Conservation (phyloP, 2,329 filamentous ascomycete genomes). For the Sporothrix phasma region DNA sequence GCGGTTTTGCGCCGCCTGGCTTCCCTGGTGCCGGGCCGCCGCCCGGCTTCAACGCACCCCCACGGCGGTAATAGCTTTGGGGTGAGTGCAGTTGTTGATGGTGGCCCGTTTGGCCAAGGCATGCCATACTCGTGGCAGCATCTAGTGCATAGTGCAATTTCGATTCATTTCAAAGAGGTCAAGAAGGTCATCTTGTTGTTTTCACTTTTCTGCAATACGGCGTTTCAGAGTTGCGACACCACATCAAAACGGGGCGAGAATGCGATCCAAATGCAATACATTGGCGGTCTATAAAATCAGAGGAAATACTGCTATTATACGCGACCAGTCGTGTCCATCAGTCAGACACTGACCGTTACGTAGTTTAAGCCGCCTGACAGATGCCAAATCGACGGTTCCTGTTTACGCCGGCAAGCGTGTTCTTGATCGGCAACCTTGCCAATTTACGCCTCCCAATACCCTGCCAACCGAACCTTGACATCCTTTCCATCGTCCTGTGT, state of each 20-base stretch:
- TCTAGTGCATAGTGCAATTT: not conserved
- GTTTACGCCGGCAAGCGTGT: no score
- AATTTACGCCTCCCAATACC: no score
- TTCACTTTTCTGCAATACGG: not conserved
- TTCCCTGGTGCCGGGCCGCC: constrained; percentile 44
- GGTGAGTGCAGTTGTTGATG: not conserved
- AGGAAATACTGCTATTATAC: not conserved
- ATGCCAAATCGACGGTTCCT: not conserved
- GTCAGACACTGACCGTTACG: not conserved
- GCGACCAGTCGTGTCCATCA: not conserved
- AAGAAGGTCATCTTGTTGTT: not conserved
- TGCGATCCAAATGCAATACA: not conserved
- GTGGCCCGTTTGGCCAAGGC: not conserved
- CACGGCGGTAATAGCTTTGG: constrained; percentile 40
- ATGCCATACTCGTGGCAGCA: not conserved
- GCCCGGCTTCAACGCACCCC: constrained; percentile 65
- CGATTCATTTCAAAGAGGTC: not conserved
- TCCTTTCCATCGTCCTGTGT: not conserved
- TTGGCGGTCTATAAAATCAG: not conserved
- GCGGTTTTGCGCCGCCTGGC: constrained; percentile 35
- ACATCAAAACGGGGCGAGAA: not conserved
- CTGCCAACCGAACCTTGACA: no score
- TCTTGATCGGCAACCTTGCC: no score
- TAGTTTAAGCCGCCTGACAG: not conserved
- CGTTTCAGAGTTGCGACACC: not conserved